Percentiles rank a stretch among this genome's conserved stretches.
phyloP scores from a whole-genome alignment of 2,329 filamentous ascomycete species.

The Fusarium paranaense region DNA sequence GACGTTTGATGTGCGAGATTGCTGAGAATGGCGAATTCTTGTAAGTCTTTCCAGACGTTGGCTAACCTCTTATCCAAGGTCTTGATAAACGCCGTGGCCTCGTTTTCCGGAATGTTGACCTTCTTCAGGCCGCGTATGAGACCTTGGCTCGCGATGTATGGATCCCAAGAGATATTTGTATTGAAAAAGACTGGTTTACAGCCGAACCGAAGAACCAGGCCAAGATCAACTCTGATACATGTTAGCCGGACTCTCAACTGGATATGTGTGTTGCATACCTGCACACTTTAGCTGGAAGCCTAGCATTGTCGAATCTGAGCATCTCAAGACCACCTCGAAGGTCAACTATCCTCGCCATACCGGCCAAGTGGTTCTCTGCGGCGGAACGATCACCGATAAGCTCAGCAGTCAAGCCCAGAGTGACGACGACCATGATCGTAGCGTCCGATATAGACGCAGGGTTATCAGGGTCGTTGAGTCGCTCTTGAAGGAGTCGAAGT shows the following conservation, averaged over 20 bases:
- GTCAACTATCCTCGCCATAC: slow-evolving; percentile 30
- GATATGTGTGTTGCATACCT: slow-evolving; percentile 6
- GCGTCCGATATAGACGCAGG: slow-evolving; percentile 16
- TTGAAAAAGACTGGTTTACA: slow-evolving; percentile 22
- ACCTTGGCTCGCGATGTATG: slow-evolving; percentile 13
- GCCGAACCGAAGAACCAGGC: slow-evolving; percentile 24
- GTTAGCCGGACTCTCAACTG: not conserved
- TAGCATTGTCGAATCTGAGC: slow-evolving; percentile 28
- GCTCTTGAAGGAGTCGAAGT: slow-evolving; percentile 27
- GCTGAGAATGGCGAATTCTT: slow-evolving; percentile 25
- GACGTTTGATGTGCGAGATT: slow-evolving; percentile 35
- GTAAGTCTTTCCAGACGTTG: slow-evolving; percentile 27
- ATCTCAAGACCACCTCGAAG: slow-evolving; percentile 31
- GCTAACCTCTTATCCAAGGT: slow-evolving; percentile 19
- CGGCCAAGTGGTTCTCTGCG: slow-evolving; percentile 27
- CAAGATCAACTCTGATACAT: slow-evolving; percentile 24
- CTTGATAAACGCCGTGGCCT: not conserved
- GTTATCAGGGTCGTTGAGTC: slow-evolving; percentile 7
- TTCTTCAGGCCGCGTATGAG: slow-evolving; percentile 1
- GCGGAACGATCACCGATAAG: slow-evolving; percentile 20
- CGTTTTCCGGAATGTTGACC: not conserved
- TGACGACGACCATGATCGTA: slow-evolving; percentile 34
- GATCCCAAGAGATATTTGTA: slow-evolving; percentile 26
- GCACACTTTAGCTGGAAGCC: slow-evolving; percentile 37
- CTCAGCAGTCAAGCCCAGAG: slow-evolving; percentile 23